Percentiles rank a stretch among this genome's conserved stretches.
Evolutionary conservation across 768 basidiomycete genomes (phyloP).

Genomic region (Porpolomopsis calyptriformis): DNA sequence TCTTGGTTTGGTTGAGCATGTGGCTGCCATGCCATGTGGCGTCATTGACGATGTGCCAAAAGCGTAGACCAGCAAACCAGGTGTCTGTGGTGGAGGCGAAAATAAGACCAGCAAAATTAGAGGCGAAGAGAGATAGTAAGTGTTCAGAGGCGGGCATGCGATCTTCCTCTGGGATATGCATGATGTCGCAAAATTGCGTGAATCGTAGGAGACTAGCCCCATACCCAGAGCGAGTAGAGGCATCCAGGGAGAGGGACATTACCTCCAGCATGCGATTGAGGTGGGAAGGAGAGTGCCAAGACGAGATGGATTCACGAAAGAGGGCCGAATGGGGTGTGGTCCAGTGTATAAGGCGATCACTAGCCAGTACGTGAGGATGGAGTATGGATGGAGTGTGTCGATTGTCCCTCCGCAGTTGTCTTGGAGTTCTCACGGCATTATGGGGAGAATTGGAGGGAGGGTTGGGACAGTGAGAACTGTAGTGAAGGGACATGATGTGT

Average conservation of each 20-base stretch:
- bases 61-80: constrained; percentile 26
- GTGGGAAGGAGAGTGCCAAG: constrained; percentile 7
- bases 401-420: neutral
- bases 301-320: neutral
- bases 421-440: constrained; percentile 6
- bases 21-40: constrained; percentile 28
- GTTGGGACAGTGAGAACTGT: neutral
- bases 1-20: too few species aligned
- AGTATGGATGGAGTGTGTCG: constrained; percentile 4
- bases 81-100: constrained; percentile 18
- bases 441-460: neutral
- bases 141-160: constrained; percentile 24
- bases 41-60: constrained; percentile 27
- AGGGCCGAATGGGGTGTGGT: constrained; percentile 9
- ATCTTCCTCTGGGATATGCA: constrained; percentile 16
- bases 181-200: constrained; percentile 27
- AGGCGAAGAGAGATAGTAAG: constrained; percentile 23
- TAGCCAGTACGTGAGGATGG: constrained; percentile 14
- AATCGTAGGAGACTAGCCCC: constrained; percentile 25
- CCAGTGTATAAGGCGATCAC: constrained; percentile 15
- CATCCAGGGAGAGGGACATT: constrained; percentile 13
- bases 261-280: constrained; percentile 3
- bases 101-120: neutral
- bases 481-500: constrained; percentile 2
- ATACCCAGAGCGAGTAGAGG: constrained; percentile 20